A percentile compares a stretch with the other conserved stretches of the same genome.
Conservation (phyloP, 176 grass and related monocot species). For the Zea luxurians region DNA sequence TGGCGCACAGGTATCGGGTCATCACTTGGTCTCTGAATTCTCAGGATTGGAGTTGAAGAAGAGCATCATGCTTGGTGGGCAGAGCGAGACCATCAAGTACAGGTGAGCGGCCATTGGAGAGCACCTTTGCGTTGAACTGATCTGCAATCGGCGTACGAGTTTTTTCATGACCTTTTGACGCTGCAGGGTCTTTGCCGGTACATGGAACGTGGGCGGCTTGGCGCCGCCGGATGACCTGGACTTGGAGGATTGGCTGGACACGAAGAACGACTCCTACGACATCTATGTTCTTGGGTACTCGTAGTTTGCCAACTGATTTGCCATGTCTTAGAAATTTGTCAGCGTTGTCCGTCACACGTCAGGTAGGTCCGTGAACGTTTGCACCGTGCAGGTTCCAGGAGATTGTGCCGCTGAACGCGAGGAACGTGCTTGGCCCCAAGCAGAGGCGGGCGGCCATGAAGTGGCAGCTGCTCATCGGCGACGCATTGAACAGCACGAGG, state of each 20-base stretch:
- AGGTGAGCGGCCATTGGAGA: slow-evolving; percentile 43
- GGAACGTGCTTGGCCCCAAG: slow-evolving; percentile 71
- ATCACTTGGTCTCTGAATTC: slow-evolving; percentile 43
- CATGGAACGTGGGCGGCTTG: slow-evolving; percentile 82
- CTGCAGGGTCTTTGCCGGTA: slow-evolving; percentile 69
- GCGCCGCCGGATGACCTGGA: slow-evolving; percentile 50
- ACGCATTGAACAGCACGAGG: slow-evolving; percentile 55
- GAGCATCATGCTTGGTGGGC: slow-evolving; percentile 8
- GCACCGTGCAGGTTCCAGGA: slow-evolving; percentile 67
- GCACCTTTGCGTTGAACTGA: neutral
- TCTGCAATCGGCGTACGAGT: neutral
- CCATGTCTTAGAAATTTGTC: neutral
- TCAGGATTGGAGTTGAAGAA: slow-evolving; percentile 19
- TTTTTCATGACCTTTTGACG: slow-evolving; percentile 5
- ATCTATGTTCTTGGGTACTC: slow-evolving; percentile 90
- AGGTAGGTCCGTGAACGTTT: neutral
- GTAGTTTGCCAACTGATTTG: neutral
- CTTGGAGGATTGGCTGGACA: slow-evolving; percentile 83
- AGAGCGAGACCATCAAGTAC: slow-evolving; percentile 50
- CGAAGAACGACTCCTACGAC: slow-evolving; percentile 50
- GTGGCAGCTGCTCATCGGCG: slow-evolving; percentile 65
- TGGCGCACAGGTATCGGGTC: slow-evolving; percentile 36
- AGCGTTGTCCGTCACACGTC: neutral
- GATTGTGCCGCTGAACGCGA: slow-evolving; percentile 68
- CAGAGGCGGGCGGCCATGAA: slow-evolving; percentile 54